Percentiles rank a stretch among this genome's conserved stretches.
These are phyloP conservation scores for Leccinum variabile DNA, from an alignment of 1,284 basidiomycete genomes.

Conservation along the genomic window DNA sequence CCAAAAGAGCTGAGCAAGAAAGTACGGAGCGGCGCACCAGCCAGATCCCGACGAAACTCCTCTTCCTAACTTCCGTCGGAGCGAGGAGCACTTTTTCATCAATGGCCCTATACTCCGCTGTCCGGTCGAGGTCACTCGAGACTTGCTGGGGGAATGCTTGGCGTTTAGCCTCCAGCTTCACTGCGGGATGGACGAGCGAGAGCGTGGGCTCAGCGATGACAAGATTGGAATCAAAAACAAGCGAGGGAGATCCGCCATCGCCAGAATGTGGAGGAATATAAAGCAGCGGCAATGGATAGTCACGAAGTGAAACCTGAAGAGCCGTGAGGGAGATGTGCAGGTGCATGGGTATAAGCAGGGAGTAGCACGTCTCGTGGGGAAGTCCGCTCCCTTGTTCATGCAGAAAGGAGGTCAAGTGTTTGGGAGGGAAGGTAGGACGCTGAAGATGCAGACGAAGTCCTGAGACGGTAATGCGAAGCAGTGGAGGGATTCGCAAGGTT, in stretches of 20 bases:
- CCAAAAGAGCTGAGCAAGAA: no score
- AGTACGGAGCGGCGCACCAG: no score
- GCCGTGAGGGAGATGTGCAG: constrained; percentile 70
- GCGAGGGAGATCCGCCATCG: constrained; percentile 41
- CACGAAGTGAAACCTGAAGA: constrained; percentile 69
- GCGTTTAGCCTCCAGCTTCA: no score
- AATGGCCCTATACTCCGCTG: no score
- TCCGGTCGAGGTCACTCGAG: no score
- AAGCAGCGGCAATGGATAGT: constrained; percentile 75
- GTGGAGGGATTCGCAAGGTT: constrained; percentile 57
- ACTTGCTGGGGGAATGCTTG: no score
- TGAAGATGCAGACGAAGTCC: constrained; percentile 60
- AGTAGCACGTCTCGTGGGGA: constrained; percentile 72
- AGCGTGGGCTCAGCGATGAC: constrained; percentile 71
- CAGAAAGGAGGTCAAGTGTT: constrained; percentile 68
- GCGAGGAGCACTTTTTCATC: no score
- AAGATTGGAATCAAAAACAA: constrained; percentile 77
- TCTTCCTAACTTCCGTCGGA: no score
- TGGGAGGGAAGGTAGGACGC: constrained; percentile 62
- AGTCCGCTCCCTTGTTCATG: constrained; percentile 69
- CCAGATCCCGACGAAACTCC: no score
- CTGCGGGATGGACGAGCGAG: no score
- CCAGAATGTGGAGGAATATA: constrained; percentile 52
- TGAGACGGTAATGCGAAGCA: constrained; percentile 71
- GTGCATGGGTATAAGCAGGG: constrained; percentile 84